A percentile compares a stretch with the other conserved stretches of the same genome.
phyloP scores from a whole-genome alignment of 1,139 yeast species.

The Saccharomycopsis hybrid region DNA sequence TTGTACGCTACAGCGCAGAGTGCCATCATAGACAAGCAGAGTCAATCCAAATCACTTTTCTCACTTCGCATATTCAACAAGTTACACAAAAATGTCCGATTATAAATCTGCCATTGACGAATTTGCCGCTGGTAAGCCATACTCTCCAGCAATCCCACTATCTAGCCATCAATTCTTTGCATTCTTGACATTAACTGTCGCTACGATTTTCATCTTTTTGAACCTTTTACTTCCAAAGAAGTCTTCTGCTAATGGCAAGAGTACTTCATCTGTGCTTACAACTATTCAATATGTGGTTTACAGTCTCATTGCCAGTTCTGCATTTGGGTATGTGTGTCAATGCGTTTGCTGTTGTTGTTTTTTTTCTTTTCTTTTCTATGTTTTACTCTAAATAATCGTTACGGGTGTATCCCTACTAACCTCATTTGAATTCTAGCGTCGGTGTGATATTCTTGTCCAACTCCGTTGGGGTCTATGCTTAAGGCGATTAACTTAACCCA shows the following conservation, averaged over 20 bases:
- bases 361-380: too few species aligned
- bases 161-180: slow-evolving; percentile 15
- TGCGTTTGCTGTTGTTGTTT: too few species aligned
- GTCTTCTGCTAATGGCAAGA: background rate
- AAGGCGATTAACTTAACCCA: background rate
- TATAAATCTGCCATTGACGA: background rate
- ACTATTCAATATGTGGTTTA: slow-evolving; percentile 13
- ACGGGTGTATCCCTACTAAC: too few species aligned
- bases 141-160: slow-evolving; percentile 11
- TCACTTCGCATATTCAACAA: too few species aligned
- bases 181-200: background rate
- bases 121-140: background rate
- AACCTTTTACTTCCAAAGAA: slow-evolving; percentile 13
- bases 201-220: slow-evolving; percentile 13
- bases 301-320: slow-evolving; percentile 12
- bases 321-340: slow-evolving; percentile 5
- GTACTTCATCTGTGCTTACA: background rate
- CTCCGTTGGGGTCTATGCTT: slow-evolving; percentile 20
- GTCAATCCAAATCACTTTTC: too few species aligned
- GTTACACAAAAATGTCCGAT: background rate
- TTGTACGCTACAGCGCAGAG: too few species aligned
- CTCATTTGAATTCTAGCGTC: background rate
- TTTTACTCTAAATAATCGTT: too few species aligned
- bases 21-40: too few species aligned
- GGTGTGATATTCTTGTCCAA: slow-evolving; percentile 18